Evolutionary conservation across 148 eudicot species (phyloP).

Genomic region (Cornus controversa): DNA sequence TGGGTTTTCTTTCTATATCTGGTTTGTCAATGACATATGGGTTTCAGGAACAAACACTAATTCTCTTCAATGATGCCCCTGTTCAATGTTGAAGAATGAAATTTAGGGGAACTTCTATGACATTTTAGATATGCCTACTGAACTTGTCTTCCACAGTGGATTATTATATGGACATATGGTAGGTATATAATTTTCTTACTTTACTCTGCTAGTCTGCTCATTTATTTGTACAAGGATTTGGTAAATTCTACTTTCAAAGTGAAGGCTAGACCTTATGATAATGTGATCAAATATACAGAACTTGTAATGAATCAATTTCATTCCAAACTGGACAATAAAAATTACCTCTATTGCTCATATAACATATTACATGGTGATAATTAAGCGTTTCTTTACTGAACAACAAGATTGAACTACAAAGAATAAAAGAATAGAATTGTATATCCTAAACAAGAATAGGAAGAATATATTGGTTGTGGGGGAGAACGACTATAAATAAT

Average conservation of each 20-base stretch:
- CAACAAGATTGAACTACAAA: neutral
- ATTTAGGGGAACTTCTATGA: neutral
- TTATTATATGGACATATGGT: neutral
- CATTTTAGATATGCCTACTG: neutral
- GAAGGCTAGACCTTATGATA: no score
- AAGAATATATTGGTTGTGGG: neutral
- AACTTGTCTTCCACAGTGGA: neutral
- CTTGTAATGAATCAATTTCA: no score
- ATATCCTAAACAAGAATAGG: neutral
- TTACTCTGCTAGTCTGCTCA: neutral
- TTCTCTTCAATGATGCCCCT: neutral
- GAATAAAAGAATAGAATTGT: neutral
- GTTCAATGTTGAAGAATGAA: neutral
- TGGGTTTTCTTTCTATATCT: neutral
- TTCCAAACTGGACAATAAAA: no score
- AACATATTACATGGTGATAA: no score
- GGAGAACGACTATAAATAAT: neutral
- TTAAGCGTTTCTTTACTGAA: no score
- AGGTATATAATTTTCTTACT: neutral
- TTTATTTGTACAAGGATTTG: no score
- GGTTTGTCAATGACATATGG: slow-evolving; percentile 18
- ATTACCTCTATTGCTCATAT: no score
- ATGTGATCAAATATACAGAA: no score
- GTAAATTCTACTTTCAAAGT: no score
- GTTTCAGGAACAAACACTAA: slow-evolving; percentile 9